A percentile compares a stretch with the other conserved stretches of the same genome.
These are phyloP conservation scores for Miscanthus lutarioriparius DNA, from an alignment of 176 grass and related monocot genomes.

Conservation along the genomic window DNA sequence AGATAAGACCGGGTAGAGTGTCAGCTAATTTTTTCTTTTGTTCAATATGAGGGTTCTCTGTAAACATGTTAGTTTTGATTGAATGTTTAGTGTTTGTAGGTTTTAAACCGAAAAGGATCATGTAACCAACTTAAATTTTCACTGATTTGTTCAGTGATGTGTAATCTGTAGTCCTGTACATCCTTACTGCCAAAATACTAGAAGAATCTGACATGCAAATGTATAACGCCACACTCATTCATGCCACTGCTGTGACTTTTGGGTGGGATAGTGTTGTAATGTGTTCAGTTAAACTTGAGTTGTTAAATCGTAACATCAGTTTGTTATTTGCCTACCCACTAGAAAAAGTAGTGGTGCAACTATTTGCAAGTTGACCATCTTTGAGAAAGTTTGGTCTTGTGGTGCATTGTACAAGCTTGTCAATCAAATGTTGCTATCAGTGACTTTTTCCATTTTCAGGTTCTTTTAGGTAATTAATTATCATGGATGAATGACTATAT, in stretches of 20 bases:
- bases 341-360: conserved; percentile 31
- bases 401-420: conserved; percentile 29
- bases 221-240: neutral
- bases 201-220: neutral
- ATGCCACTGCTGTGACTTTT: neutral
- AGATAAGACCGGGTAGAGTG: conserved; percentile 49
- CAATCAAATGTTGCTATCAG: conserved; percentile 16
- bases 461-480: conserved; percentile 24
- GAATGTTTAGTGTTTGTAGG: conserved; percentile 23
- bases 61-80: conserved; percentile 23
- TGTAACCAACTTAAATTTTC: conserved; percentile 19
- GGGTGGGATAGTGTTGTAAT: neutral
- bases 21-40: conserved; percentile 4
- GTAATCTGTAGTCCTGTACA: neutral
- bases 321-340: conserved; percentile 44
- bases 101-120: conserved; percentile 24
- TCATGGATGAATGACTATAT: conserved; percentile 23
- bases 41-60: neutral
- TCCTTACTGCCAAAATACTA: conserved; percentile 1
- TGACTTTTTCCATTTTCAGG: neutral
- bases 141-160: neutral
- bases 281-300: neutral
- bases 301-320: neutral
- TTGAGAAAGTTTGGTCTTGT: conserved; percentile 18
- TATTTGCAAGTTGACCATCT: conserved; percentile 38